Conservation (phyloP, 768 basidiomycete species). For the Scleroderma citrinum region DNA sequence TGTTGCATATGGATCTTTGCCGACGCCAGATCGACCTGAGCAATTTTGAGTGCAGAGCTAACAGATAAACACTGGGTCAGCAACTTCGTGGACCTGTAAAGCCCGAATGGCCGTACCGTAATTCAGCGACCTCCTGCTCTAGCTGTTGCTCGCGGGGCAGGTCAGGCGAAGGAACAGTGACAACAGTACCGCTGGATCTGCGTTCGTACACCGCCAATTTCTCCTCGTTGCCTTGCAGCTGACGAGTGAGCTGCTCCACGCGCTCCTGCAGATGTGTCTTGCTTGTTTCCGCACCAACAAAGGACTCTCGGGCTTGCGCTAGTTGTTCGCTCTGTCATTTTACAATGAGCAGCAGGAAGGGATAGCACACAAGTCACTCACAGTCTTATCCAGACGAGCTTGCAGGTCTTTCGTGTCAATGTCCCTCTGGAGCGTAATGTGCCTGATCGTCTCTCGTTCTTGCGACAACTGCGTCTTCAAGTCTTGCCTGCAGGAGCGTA, state of each 20-base stretch:
- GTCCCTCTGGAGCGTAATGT: slow-evolving; percentile 72
- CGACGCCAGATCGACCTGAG: slow-evolving; percentile 68
- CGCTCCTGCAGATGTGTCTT: slow-evolving; percentile 74
- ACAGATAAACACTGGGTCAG: background rate
- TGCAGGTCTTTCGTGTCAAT: slow-evolving; percentile 75
- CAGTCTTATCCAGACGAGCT: slow-evolving; percentile 61
- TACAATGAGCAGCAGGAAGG: slow-evolving; percentile 7
- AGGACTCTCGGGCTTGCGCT: slow-evolving; percentile 60
- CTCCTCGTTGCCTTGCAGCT: slow-evolving; percentile 73
- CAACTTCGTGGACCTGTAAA: background rate
- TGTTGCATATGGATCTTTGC: slow-evolving; percentile 73
- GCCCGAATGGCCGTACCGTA: slow-evolving; percentile 47
- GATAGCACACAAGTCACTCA: slow-evolving; percentile 30
- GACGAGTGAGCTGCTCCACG: slow-evolving; percentile 37
- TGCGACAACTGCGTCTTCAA: slow-evolving; percentile 60
- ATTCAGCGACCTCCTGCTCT: slow-evolving; percentile 78
- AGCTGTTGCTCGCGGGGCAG: slow-evolving; percentile 71
- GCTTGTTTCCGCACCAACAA: slow-evolving; percentile 71
- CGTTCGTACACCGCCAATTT: slow-evolving; percentile 86
- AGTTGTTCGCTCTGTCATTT: slow-evolving; percentile 51
- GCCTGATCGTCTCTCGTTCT: slow-evolving; percentile 72
- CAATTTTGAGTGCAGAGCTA: slow-evolving; percentile 70
- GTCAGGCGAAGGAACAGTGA: slow-evolving; percentile 36
- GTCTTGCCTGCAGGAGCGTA: slow-evolving; percentile 54
- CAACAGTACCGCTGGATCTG: slow-evolving; percentile 32